Conservation (phyloP, 345 rosid genomes). For the Ceriops zippeliana region DNA sequence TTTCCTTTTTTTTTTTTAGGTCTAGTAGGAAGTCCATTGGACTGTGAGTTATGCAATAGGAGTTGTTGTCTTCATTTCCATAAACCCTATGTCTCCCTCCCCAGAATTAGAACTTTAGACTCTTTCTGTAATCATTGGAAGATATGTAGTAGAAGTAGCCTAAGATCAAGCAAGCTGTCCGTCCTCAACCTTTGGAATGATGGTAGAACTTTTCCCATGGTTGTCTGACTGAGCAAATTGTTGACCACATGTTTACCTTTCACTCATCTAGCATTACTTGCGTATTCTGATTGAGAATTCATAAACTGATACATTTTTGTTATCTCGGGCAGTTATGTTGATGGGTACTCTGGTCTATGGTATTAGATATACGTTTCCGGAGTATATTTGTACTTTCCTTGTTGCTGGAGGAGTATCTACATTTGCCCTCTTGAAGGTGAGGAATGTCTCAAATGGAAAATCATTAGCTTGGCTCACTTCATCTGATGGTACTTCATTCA, state of each 20-base stretch:
- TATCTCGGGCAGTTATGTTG: slow-evolving; percentile 67
- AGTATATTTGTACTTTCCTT: slow-evolving; percentile 74
- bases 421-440: slow-evolving; percentile 87
- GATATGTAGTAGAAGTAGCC: no score
- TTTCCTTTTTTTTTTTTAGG: no score
- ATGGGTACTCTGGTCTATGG: slow-evolving; percentile 93
- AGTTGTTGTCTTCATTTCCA: no score
- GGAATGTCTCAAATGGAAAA: not conserved
- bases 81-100: no score
- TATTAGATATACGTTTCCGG: slow-evolving; percentile 69
- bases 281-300: not conserved
- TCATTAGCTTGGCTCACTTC: not conserved
- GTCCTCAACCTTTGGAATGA: not conserved
- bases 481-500: not conserved
- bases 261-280: not conserved
- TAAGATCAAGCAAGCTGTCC: no score
- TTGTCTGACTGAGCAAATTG: not conserved
- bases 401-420: slow-evolving; percentile 92
- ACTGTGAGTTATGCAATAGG: no score
- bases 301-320: slow-evolving; percentile 9
- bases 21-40: no score
- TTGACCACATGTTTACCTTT: no score
- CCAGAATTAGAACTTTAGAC: no score
- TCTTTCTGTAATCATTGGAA: no score
- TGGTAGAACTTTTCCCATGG: no score